Conservation (phyloP, 306 rosid species). For the Hippophae rhamnoides region DNA sequence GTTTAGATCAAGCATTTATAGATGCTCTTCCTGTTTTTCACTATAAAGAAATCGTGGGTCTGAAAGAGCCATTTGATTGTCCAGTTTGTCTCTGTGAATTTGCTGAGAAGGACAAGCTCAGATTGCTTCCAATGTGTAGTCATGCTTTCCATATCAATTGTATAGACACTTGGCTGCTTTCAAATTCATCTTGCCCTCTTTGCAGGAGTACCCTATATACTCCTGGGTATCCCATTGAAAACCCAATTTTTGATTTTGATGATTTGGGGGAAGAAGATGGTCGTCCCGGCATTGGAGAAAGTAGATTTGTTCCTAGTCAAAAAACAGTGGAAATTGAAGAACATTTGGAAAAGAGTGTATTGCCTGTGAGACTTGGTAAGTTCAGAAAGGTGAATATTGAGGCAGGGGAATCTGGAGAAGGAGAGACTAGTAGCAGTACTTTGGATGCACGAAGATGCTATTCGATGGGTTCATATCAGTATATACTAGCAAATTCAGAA, state of each 20-base stretch:
- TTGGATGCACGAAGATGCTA: slow-evolving; percentile 94
- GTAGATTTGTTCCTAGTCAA: slow-evolving; percentile 35
- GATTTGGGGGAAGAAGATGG: slow-evolving; percentile 72
- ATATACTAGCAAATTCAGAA: slow-evolving; percentile 61
- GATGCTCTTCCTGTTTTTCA: slow-evolving; percentile 97
- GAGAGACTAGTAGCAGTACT: slow-evolving; percentile 86
- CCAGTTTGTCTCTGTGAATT: slow-evolving; percentile 92
- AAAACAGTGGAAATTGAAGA: slow-evolving; percentile 64
- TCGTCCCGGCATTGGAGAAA: slow-evolving; percentile 38
- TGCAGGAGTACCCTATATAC: slow-evolving; percentile 75
- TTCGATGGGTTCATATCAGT: slow-evolving; percentile 94
- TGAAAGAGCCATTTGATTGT: slow-evolving; percentile 86
- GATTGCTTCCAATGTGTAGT: slow-evolving; percentile 89
- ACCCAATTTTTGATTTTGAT: slow-evolving; percentile 73
- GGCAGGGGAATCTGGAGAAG: slow-evolving; percentile 43
- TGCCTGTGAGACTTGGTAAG: slow-evolving; percentile 85
- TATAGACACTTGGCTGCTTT: slow-evolving; percentile 92
- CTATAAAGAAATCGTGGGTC: slow-evolving; percentile 79
- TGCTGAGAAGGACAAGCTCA: slow-evolving; percentile 72
- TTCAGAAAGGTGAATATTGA: slow-evolving; percentile 49
- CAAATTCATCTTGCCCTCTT: slow-evolving; percentile 91
- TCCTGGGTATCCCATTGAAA: slow-evolving; percentile 54
- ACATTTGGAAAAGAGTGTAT: slow-evolving; percentile 52
- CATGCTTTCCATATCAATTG: slow-evolving; percentile 91
- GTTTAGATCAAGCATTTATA: slow-evolving; percentile 89